These are phyloP conservation scores for Starmerella vaccinii DNA, from an alignment of 805 yeast genomes.

Conservation along the genomic window DNA sequence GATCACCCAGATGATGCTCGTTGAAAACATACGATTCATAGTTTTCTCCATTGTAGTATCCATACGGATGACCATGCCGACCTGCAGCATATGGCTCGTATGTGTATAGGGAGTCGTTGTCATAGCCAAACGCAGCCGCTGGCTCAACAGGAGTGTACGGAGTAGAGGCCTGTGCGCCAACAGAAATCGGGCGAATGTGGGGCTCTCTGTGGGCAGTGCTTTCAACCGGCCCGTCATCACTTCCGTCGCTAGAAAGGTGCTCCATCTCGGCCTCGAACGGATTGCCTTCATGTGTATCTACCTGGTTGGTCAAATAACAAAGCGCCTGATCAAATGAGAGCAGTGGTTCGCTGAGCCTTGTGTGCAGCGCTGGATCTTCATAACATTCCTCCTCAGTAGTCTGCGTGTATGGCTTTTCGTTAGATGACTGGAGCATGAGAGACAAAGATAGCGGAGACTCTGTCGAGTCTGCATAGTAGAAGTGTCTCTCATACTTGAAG, in stretches of 20 bases:
- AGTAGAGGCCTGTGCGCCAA: background rate
- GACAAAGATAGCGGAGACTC: background rate
- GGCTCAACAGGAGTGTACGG: slow-evolving; percentile 6
- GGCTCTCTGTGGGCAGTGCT: background rate
- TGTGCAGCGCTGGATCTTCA: slow-evolving; percentile 20
- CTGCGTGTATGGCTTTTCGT: background rate
- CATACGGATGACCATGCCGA: background rate
- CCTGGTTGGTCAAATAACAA: background rate
- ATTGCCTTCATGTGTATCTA: background rate
- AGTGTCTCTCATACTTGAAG: slow-evolving; percentile 17
- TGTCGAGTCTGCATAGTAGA: slow-evolving; percentile 16
- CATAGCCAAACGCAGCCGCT: background rate
- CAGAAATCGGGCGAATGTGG: background rate
- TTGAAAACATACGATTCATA: background rate
- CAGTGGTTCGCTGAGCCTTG: slow-evolving; percentile 13
- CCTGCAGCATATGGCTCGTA: slow-evolving; percentile 5
- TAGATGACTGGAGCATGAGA: background rate
- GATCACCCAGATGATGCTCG: background rate
- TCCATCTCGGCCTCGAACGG: slow-evolving; percentile 1
- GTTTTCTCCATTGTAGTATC: slow-evolving; percentile 2
- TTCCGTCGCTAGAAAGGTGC: background rate
- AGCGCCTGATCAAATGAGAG: slow-evolving; percentile 12
- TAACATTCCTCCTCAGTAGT: slow-evolving; percentile 14
- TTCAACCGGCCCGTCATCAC: background rate
- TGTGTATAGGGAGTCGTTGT: background rate